Evolutionary conservation across 192 early-diverging fungal genomes (phyloP).

Genomic region (Coemansia sp.): DNA sequence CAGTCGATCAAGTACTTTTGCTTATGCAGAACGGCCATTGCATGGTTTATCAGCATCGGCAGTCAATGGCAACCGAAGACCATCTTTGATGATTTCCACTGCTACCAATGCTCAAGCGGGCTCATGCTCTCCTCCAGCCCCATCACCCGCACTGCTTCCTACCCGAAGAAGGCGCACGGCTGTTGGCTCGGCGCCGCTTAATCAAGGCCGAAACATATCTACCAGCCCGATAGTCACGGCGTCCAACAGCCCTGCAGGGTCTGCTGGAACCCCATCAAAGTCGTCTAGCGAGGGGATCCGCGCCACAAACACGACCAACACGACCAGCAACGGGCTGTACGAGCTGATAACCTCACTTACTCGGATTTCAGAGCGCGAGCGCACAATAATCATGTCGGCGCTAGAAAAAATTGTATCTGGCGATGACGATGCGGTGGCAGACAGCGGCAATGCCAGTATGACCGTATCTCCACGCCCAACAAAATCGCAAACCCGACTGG

Average conservation of each 20-base stretch:
- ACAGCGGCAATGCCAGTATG: constrained; percentile 2
- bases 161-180: constrained; percentile 31
- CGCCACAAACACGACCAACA: not conserved
- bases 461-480: constrained; percentile 1
- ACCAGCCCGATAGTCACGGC: constrained; percentile 7
- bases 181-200: constrained; percentile 4
- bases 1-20: constrained; percentile 26
- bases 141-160: constrained; percentile 22
- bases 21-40: constrained; percentile 19
- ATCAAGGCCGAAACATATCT: constrained; percentile 11
- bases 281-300: constrained; percentile 12
- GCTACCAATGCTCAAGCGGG: constrained; percentile 5
- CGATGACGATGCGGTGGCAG: constrained; percentile 10
- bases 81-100: constrained; percentile 7
- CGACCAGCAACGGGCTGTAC: constrained; percentile 14
- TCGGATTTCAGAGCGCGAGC: constrained; percentile 41
- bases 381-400: constrained; percentile 35
- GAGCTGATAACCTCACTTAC: constrained; percentile 41
- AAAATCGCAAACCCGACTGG: constrained; percentile 13
- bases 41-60: not conserved
- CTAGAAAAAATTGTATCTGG: constrained; percentile 18
- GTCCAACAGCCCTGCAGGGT: constrained; percentile 16
- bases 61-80: not conserved
- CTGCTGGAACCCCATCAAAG: constrained; percentile 15
- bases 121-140: constrained; percentile 34